Conservation (phyloP, 169 alveolate genomes). For the Plasmodium adleri region DNA sequence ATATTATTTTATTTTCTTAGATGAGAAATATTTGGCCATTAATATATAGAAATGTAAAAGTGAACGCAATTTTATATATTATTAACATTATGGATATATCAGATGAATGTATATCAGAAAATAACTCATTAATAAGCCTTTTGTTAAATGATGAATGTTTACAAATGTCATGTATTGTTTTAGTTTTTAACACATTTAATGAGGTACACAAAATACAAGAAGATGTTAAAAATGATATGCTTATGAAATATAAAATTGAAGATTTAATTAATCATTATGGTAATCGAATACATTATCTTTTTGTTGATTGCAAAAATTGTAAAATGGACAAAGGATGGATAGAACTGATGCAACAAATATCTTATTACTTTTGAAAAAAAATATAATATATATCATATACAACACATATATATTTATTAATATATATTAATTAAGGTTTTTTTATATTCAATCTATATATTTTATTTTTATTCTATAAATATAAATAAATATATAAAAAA, state of each 20-base stretch:
- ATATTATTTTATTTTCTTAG: not conserved
- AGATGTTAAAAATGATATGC: constrained; percentile 35
- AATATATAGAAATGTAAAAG: constrained; percentile 63
- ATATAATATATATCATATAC: not conserved
- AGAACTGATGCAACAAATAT: constrained; percentile 51
- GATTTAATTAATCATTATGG: constrained; percentile 72
- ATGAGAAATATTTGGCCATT: constrained; percentile 73
- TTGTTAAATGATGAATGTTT: constrained; percentile 67
- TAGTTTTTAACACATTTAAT: constrained; percentile 74
- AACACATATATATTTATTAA: no score
- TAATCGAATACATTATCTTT: constrained; percentile 70
- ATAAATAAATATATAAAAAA: no score
- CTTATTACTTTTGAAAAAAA: constrained; percentile 49
- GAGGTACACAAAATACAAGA: constrained; percentile 53
- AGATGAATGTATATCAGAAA: constrained; percentile 51
- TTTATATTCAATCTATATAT: no score
- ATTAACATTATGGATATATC: constrained; percentile 76
- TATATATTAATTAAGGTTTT: no score
- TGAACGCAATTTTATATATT: constrained; percentile 66
- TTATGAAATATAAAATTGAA: constrained; percentile 50
- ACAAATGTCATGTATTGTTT: constrained; percentile 63
- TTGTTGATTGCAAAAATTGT: constrained; percentile 75
- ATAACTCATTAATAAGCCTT: constrained; percentile 49
- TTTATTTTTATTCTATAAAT: no score
- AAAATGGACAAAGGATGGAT: constrained; percentile 64